Conservation (phyloP, 768 basidiomycete genomes). For the Lentinus tigrinus region DNA sequence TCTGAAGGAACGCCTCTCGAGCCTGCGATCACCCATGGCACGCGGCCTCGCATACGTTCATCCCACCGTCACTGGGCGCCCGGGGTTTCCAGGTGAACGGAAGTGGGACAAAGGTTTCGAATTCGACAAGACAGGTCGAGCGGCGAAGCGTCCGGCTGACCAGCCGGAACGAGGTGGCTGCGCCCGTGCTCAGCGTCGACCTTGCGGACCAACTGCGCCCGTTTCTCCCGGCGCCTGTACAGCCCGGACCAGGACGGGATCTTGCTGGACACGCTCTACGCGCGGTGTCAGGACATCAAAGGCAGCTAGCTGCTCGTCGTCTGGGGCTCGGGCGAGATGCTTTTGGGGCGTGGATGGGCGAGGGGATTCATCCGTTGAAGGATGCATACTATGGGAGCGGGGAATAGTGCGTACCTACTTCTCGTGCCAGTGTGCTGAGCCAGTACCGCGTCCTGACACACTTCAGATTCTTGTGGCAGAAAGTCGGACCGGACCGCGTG, state of each 20-base stretch:
- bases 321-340: conserved; percentile 55
- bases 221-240: conserved; percentile 75
- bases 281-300: conserved; percentile 49
- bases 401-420: conserved; percentile 64
- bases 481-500: conserved; percentile 41
- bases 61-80: conserved; percentile 66
- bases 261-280: conserved; percentile 85
- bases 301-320: conserved; percentile 62
- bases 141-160: conserved; percentile 46
- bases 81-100: conserved; percentile 68
- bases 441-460: background rate
- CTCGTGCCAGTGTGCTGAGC: background rate
- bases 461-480: conserved; percentile 78
- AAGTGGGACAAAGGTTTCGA: conserved; percentile 64
- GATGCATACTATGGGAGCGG: conserved; percentile 85
- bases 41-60: conserved; percentile 43
- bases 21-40: conserved; percentile 38
- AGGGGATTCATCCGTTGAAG: conserved; percentile 59
- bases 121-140: conserved; percentile 35
- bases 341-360: conserved; percentile 88
- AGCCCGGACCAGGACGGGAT: conserved; percentile 97
- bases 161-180: conserved; percentile 58
- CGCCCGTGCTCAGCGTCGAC: conserved; percentile 45
- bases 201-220: conserved; percentile 73
- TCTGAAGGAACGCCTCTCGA: conserved; percentile 10